These are phyloP conservation scores for Fusarium austroafricanum DNA, from an alignment of 2,329 filamentous ascomycete genomes.

Conservation along the genomic window DNA sequence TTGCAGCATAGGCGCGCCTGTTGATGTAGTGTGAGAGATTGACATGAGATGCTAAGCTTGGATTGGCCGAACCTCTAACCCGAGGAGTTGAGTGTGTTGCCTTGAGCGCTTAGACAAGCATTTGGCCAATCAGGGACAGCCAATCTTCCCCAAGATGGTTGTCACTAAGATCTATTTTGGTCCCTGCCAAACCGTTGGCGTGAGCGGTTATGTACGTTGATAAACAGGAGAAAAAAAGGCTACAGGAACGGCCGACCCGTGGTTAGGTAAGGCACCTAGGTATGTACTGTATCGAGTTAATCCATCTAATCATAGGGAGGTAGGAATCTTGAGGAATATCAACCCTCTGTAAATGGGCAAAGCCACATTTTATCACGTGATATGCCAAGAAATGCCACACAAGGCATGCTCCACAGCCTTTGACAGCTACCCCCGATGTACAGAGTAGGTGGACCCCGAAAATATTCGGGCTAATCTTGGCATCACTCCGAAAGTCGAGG, in stretches of 20 bases:
- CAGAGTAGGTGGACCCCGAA: constrained; percentile 40
- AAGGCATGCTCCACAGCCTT: constrained; percentile 11
- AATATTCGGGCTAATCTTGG: constrained; percentile 36
- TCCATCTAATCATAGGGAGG: background rate
- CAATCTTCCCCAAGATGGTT: background rate
- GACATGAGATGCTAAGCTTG: constrained; percentile 8
- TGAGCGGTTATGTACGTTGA: constrained; percentile 39
- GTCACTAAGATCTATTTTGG: constrained; percentile 28
- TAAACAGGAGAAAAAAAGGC: constrained; percentile 8
- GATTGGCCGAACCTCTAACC: constrained; percentile 34
- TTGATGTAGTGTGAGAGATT: constrained; percentile 30
- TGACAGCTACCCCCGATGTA: constrained; percentile 12
- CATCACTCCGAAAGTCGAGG: constrained; percentile 28
- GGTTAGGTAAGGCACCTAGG: no score
- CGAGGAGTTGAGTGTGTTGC: constrained; percentile 23
- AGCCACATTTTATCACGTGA: constrained; percentile 33
- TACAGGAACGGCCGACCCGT: constrained; percentile 7
- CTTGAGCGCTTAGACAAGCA: constrained; percentile 36
- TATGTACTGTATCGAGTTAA: background rate
- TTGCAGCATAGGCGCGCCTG: constrained; percentile 44
- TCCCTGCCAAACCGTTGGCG: constrained; percentile 28
- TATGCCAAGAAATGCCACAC: background rate
- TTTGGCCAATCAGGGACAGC: constrained; percentile 35
- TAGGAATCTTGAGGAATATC: background rate
- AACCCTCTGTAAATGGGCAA: background rate